Conservation (phyloP, 331 rosid genomes). For the Acacia pycnantha region DNA sequence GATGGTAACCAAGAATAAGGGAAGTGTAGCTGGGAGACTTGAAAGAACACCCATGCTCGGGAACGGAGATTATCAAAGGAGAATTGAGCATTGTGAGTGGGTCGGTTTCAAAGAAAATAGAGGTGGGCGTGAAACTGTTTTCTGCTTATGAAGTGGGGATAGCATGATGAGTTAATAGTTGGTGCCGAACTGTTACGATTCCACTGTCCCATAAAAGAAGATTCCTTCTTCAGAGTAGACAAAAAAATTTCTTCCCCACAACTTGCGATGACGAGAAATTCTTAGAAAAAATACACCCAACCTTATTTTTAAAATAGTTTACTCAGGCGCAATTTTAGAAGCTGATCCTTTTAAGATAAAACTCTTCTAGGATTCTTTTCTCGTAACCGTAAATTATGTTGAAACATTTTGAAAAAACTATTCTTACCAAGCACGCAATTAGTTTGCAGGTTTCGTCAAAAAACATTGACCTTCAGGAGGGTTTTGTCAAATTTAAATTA, state of each 20-base stretch:
- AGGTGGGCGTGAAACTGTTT: background rate
- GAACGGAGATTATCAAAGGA: slow-evolving; percentile 46
- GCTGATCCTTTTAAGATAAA: too few relatives aligned
- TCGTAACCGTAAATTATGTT: too few relatives aligned
- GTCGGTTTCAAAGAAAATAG: slow-evolving; percentile 7
- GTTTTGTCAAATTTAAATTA: background rate
- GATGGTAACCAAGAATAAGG: slow-evolving; percentile 20
- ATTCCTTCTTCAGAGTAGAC: slow-evolving; percentile 54
- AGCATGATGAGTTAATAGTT: background rate
- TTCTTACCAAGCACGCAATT: background rate
- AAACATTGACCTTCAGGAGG: background rate
- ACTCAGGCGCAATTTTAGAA: too few relatives aligned
- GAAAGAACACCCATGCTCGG: slow-evolving; percentile 28
- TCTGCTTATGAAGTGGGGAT: background rate
- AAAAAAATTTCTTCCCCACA: background rate
- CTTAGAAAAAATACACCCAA: background rate
- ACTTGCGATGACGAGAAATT: background rate
- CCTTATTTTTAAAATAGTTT: too few relatives aligned
- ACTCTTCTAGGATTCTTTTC: too few relatives aligned
- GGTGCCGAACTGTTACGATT: background rate
- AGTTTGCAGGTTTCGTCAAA: background rate
- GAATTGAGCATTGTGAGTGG: slow-evolving; percentile 28
- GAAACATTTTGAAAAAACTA: too few relatives aligned
- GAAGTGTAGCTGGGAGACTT: slow-evolving; percentile 22
- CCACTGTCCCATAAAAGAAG: slow-evolving; percentile 37